A percentile compares a stretch with the other conserved stretches of the same genome.
phyloP scores from a whole-genome alignment of 371 early-diverging fungal genomes.

The Choanephora cucurbitarum region DNA sequence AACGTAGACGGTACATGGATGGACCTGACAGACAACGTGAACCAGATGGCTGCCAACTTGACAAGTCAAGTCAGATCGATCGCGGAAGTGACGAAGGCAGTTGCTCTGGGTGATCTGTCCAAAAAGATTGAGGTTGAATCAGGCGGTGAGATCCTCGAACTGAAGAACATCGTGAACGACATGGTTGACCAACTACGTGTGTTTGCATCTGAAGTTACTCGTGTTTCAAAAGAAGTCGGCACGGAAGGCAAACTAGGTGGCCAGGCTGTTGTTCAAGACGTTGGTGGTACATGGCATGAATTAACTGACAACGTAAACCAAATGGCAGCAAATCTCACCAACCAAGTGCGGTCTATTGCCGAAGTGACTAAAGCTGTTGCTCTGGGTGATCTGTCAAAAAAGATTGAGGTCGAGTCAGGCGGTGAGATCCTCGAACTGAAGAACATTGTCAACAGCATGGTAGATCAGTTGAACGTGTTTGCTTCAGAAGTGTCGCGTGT shows the following conservation, averaged over 20 bases:
- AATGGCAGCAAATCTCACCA: slow-evolving; percentile 46
- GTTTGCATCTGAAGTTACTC: slow-evolving; percentile 40
- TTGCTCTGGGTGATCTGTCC: slow-evolving; percentile 34
- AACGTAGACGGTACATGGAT: slow-evolving; percentile 56
- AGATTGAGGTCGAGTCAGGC: slow-evolving; percentile 30
- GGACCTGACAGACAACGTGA: slow-evolving; percentile 52
- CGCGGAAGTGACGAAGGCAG: slow-evolving; percentile 45
- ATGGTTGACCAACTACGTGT: slow-evolving; percentile 47
- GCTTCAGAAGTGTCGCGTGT: slow-evolving; percentile 37
- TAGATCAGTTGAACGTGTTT: slow-evolving; percentile 25
- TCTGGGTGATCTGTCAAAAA: slow-evolving; percentile 39
- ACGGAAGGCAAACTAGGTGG: slow-evolving; percentile 39
- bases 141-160: slow-evolving; percentile 58
- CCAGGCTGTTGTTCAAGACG: slow-evolving; percentile 33
- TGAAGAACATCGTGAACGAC: slow-evolving; percentile 65
- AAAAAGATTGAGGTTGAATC: slow-evolving; percentile 60
- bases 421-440: slow-evolving; percentile 53
- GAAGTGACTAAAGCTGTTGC: slow-evolving; percentile 43
- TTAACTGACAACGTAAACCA: slow-evolving; percentile 41
- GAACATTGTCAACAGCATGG: slow-evolving; percentile 47
- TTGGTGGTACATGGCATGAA: slow-evolving; percentile 46
- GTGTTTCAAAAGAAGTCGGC: slow-evolving; percentile 35
- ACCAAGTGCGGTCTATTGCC: slow-evolving; percentile 46
- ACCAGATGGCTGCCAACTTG: slow-evolving; percentile 38
- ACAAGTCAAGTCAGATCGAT: slow-evolving; percentile 49